Evolutionary conservation across 2,329 filamentous ascomycete species (phyloP), one percentile per base, ranked within the genome.

Genomic region (Diplocarpon mali): DNA sequence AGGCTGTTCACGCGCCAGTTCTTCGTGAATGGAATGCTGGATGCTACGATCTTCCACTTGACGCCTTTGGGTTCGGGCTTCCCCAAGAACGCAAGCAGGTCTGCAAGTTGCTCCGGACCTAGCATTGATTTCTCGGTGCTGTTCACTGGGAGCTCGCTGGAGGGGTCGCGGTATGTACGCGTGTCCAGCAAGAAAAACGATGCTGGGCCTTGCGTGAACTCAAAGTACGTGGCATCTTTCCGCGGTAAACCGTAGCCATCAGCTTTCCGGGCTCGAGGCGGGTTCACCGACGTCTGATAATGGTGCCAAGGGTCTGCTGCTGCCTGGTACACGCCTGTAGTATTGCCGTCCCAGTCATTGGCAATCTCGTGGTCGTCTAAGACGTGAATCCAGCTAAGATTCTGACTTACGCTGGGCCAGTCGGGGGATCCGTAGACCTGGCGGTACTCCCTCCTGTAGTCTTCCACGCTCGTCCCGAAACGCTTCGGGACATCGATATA

Each of bases 121-220:
- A 98, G 78, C 80, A 98, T 95, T 0, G 86, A 87, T 64, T 95
- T 95, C 27, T 77, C 69, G 0, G 71, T 64, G 35, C 75, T 72
- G 29, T 79, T 72, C 36, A 73, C 74, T 6, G 81, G 70, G 8
- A 75, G 67, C 10, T 67, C 65, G 58, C 78, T 81, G 53, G 72
- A 78, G 5, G 83, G 65, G 12, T 75, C 88, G 38, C 90, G 83
- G 61, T 94, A 93, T 32, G 84, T 83, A 42, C 92, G 78, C 0
- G 90, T 95, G 61, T 98, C 92, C 40, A 95, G 71, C 69, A 98
- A 79, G 70, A 96, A 98, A 67, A 96, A 95, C 32, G 84, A 83
- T 1, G 87, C 89, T 0, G 90, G 90, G 0, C 92, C 92, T 61
- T 95, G 85, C 1, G 76, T 77, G 64, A 98, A 98, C 16, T 80